Evolutionary conservation across 1,284 basidiomycete species (phyloP), one percentile per base, ranked within the genome.

Genomic region (Rhodotorula sp.): DNA sequence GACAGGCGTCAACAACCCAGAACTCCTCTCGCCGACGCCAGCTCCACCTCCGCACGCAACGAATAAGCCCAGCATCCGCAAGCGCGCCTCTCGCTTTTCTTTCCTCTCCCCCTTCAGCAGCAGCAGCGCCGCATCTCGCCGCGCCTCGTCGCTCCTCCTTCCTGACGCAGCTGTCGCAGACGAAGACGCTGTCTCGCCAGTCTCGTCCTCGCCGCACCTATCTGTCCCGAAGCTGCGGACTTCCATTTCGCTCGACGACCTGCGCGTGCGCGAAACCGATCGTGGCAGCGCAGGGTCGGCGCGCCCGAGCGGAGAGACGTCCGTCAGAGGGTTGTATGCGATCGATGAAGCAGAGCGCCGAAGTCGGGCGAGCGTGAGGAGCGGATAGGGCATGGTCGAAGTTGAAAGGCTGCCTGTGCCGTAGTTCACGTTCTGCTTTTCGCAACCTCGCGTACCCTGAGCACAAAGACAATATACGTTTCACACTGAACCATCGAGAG

Each of bases 81-180:
- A 64, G 41, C 63, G 62, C 42, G 53, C 44, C 25, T 64, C 62
- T 1, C 53, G 53, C 46, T 54, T 64, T 3, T 56, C 53, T 27
- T 64, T 64, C 54, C 48, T 56, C 54, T 45, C 12, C 50, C 14
- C 34, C 44, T 8, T 34, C 61, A 4, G 21, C 50, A 54, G 7
- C 23, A 23, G 41, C 41, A 23, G 21, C 50, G 16, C 41, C 16
- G n/a, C 52, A 4, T 10, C 25, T 13, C 46, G 44, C 16, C 61
- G 44, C 52, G 44, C 61, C 1, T 46, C 52, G 3, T 46, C 61
- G 9, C 34, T 54, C 25, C 19, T 19, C 19, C 49, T 2, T 25
- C 25, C 52, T 25, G 23, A 2, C 25, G 10, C 23, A 14, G 14
- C 52, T 14, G 13, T 10, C 52, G 14, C 23, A n/a, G 52, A 13